Conservation (phyloP, 2,329 filamentous ascomycete genomes). For the Calycina marina region DNA sequence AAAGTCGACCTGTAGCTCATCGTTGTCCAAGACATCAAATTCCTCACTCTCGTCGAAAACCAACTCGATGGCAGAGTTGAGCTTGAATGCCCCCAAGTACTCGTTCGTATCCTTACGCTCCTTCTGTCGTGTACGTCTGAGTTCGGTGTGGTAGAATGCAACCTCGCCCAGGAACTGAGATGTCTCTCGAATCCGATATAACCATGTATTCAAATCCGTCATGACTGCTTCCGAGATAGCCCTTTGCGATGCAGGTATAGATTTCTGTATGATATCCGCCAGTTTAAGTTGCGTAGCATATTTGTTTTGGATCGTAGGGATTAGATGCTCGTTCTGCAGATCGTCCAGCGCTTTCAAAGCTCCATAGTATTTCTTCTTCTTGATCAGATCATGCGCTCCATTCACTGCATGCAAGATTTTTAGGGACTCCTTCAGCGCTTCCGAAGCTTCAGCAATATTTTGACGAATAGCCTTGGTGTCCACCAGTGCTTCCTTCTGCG, state of each 20-base stretch:
- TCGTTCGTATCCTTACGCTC: conserved; percentile 64
- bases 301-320: conserved; percentile 57
- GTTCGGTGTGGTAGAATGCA: conserved; percentile 89
- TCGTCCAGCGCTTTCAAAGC: conserved; percentile 90
- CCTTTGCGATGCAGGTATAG: conserved; percentile 82
- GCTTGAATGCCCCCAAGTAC: conserved; percentile 68
- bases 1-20: conserved; percentile 89
- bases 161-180: conserved; percentile 94
- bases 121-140: conserved; percentile 69
- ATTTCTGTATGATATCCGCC: conserved; percentile 89
- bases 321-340: conserved; percentile 84
- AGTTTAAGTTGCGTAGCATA: conserved; percentile 91
- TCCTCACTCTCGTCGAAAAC: conserved; percentile 93
- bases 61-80: conserved; percentile 91
- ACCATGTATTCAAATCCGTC: conserved; percentile 92
- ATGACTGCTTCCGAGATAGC: conserved; percentile 94
- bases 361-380: conserved; percentile 89
- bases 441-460: conserved; percentile 86
- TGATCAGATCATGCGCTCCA: conserved; percentile 79
- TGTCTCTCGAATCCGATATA: conserved; percentile 87
- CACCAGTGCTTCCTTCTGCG: conserved; percentile 87
- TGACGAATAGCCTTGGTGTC: conserved; percentile 84
- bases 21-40: conserved; percentile 89
- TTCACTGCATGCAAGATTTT: conserved; percentile 89
- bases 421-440: conserved; percentile 78